Base-by-base conservation (phyloP, 495 filamentous ascomycete species). In the Schizothecium vesticola region DNA sequence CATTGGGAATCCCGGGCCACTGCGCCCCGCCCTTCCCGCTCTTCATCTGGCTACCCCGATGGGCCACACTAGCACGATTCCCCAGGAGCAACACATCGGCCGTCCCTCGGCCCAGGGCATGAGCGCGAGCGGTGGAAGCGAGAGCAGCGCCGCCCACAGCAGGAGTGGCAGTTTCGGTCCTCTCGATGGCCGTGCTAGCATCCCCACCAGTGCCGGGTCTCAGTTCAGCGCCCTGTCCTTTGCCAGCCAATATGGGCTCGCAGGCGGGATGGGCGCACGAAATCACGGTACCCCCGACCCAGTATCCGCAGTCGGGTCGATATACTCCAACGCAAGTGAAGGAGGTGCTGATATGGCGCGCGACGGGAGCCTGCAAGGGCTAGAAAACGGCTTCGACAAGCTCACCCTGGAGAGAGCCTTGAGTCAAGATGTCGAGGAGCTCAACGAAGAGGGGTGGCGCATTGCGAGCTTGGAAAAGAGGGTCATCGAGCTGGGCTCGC, bases 381-480 rank as follows among this genome's bases (percentile, higher is more conserved):
- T 93, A 26, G 89, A 91, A 23, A n/a, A n/a, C 43, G 89, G 90
- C 75, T 84, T 95, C 56, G 90, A 91, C 73, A 88, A 89, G 78
- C 79, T 92, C 69, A 90, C 85, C 64, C 69, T 94, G 31, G 92
- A 96, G 72, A 93, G 90, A 79, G 93, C 92, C 33, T 83, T 89
- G 69, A 88, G 88, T 19, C 76, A 94, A 28, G 95, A 99, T 78
- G 93, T 96, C 16, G 93, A 97, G 64, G 93, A 98, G 71, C 78
- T 99, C 67, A 93, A 98, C 78, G 94, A 97, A 74, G 91, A 94
- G 61, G 92, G 93, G 13, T 99, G 96, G 95, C 87, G 90, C 72
- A 93, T 94, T 21, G 96, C 93, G 29, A 95, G 92, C 73, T 88
- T 90, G 74, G 91, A 94, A 74, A 91, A 92, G 74, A 87, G 91